Base-by-base conservation (phyloP, 495 filamentous ascomycete species). In the Xylaria telfairii region DNA sequence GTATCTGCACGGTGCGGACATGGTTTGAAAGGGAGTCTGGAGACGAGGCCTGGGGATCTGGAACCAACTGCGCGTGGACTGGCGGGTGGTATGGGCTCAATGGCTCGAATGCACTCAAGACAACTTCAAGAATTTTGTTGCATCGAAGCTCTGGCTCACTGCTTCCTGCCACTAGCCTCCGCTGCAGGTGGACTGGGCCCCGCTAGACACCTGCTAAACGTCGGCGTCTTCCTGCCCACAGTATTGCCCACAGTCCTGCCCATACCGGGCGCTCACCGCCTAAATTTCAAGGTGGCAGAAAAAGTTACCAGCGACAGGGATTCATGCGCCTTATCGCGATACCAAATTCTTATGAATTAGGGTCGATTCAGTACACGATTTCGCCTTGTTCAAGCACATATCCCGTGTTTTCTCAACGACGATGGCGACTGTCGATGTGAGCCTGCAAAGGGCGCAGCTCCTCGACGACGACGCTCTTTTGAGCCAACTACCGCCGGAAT, bases 401-500 rank as follows among this genome's bases (percentile, higher is more conserved):
- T 61, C 70, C 67, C 47, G 64, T 64, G 51, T 69, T 72, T 77
- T 62, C 44, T 65, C 68, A 53, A 21, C 63, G 65, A 69, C 65
- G 65, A 87, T 85, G 83, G 76, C 82, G 75, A 78, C 72, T 44
- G 81, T 84, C 70, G 81, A 86, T 73, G 74, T 82, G 70, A 82
- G 74, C 71, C 70, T 65, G 62, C 82, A 83, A 76, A 78, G 82
- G 74, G 66, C 72, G 56, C 79, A 77, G 68, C 76, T 84, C 42
- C 67, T 84, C 17, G 59, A 73, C 37, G 79, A 85, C 72, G 67
- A 75, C 72, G 76, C 74, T 71, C 76, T 85, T 41, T 80, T 91
- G 34, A 77, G 80, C 47, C 78, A 87, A 73, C 78, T 94, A 69
- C 91, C 91, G 53, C 84, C 83, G 68, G 92, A 92, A 79, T 82